Evolutionary conservation across 106 monocot species (phyloP), one percentile per base, ranked within the genome.

Genomic region (Xerophyta viscosa): DNA sequence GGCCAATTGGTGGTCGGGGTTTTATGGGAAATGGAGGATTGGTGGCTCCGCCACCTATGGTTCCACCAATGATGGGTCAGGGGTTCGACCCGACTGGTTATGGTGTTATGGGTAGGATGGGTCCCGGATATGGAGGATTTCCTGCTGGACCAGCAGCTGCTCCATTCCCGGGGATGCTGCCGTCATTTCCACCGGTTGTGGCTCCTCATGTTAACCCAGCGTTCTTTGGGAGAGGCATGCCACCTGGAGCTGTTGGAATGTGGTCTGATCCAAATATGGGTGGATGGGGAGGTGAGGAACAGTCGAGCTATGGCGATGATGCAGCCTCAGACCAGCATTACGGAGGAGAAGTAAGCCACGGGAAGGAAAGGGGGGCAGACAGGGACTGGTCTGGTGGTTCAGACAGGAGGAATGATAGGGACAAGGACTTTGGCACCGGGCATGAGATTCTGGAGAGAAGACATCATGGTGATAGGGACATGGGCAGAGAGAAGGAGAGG

Each of bases 131-230:
- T 41, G 90, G 80, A 0, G 91, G 82, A 5, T 92, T 86, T 29
- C 91, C 86, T 66, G 85, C 47, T 20, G 86, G 72, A 8, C 81
- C 86, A 12, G 73, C 55, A 1, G 63, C 62, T 8, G 59, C 64
- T 41, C 66, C 86, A 1, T 91, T 91, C 49, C 78, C 91, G 23
- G 91, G 91, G 3, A 55, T 92, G 79, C 45, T 92, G 61, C 82
- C 76, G 39, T 73, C 86, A 3, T 92, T 92, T 47, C 81, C 86
- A 22, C 86, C 91, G 20, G 82, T 82, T 45, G 82, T 86, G 11
- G 86, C 86, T 27, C 91, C 91, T 5, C 81, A 91, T 65, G 78
- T 91, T 46, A 86, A 86, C 36, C 91, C 91, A 15, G 91, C 86
- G 19, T 91, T 91, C 54, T 86, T 91, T 71, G 91, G 82, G 19